Evolutionary conservation across 225 moss, liverwort and hornwort species (phyloP).

Genomic region (Bryum argenteum): DNA sequence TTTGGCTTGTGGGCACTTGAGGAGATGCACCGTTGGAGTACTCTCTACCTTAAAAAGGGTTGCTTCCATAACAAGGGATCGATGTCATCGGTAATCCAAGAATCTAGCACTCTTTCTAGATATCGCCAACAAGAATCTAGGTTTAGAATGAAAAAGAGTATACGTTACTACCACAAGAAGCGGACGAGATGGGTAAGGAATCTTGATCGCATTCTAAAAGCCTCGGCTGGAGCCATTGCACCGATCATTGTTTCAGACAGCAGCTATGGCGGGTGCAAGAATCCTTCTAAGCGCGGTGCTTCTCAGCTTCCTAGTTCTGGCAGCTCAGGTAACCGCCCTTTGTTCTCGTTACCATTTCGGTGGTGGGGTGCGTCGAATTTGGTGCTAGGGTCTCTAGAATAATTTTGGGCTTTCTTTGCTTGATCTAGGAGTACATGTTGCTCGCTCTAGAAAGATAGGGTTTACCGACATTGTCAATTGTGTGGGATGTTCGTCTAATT

Average conservation of each 20-base stretch:
- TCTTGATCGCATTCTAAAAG: constrained; percentile 7
- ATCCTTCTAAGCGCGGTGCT: constrained; percentile 16
- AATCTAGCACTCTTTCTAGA: too few relatives aligned
- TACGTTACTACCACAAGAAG: constrained; percentile 14
- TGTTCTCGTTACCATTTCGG: too few relatives aligned
- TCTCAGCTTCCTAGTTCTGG: constrained; percentile 16
- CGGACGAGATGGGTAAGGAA: constrained; percentile 18
- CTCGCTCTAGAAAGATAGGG: not conserved
- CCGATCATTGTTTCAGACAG: not conserved
- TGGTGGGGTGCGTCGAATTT: too few relatives aligned
- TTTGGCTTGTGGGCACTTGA: too few relatives aligned
- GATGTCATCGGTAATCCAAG: too few relatives aligned
- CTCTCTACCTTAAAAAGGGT: too few relatives aligned
- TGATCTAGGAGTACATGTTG: not conserved
- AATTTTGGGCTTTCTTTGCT: not conserved
- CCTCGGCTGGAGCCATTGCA: not conserved
- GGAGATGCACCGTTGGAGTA: too few relatives aligned
- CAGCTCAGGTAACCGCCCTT: constrained; percentile 32
- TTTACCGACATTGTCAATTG: not conserved
- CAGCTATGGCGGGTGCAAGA: constrained; percentile 13
- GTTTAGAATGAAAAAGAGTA: not conserved
- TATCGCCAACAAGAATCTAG: too few relatives aligned
- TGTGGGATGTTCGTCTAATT: too few relatives aligned
- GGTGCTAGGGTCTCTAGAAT: not conserved
- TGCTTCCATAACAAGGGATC: too few relatives aligned